Conservation (phyloP, 495 filamentous ascomycete genomes). For the Venustampulla echinocandica region DNA sequence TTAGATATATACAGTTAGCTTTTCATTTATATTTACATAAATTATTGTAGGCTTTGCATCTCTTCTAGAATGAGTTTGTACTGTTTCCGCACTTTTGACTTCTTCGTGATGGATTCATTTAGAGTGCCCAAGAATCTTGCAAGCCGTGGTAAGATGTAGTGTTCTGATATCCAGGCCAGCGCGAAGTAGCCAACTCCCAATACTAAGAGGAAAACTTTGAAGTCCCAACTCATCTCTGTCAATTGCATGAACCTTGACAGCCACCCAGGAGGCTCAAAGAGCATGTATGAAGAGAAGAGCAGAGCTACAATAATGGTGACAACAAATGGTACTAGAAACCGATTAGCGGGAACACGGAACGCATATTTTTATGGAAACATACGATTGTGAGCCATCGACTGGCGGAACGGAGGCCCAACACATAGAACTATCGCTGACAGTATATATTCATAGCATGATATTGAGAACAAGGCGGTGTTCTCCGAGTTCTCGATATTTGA, state of each 20-base stretch:
- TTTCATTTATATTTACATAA: too few relatives aligned
- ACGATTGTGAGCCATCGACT: constrained; percentile 74
- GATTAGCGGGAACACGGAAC: neutral
- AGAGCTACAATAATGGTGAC: constrained; percentile 62
- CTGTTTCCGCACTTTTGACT: constrained; percentile 68
- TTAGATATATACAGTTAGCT: neutral
- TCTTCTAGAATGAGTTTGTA: constrained; percentile 76
- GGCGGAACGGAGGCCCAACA: constrained; percentile 81
- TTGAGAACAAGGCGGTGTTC: constrained; percentile 80
- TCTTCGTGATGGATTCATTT: constrained; percentile 44
- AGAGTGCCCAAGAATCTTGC: constrained; percentile 57
- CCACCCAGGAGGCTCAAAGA: constrained; percentile 60
- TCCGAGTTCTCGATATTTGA: constrained; percentile 84
- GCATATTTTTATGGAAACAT: constrained; percentile 24
- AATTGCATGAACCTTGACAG: constrained; percentile 73
- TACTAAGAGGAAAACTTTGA: constrained; percentile 60
- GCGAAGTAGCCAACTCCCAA: constrained; percentile 60
- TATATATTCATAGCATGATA: constrained; percentile 92
- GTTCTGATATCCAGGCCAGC: constrained; percentile 62
- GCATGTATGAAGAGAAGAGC: constrained; percentile 63
- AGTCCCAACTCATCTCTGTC: constrained; percentile 60
- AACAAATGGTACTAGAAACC: constrained; percentile 63
- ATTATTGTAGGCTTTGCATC: constrained; percentile 43
- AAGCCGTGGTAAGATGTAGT: constrained; percentile 56
- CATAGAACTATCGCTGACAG: constrained; percentile 80